Percentiles rank a stretch among this genome's conserved stretches.
Conservation (phyloP, 805 yeast species). For the Metschnikowia continentalis region DNA sequence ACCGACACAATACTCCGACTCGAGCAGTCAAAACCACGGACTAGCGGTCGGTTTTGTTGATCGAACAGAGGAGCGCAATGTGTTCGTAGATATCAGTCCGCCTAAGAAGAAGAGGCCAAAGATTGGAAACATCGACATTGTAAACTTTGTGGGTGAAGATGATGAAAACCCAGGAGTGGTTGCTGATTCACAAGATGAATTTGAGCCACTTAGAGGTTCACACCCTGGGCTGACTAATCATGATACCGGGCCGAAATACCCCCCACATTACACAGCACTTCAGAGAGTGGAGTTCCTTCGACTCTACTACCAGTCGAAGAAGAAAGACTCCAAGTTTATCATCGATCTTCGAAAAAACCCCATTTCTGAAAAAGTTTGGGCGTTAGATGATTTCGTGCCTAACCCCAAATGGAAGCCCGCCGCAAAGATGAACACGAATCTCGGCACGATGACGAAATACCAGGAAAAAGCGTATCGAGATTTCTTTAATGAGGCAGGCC, state of each 20-base stretch:
- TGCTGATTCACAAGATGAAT: conserved; percentile 20
- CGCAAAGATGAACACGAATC: conserved; percentile 11
- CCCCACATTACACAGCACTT: conserved; percentile 26
- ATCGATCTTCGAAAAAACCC: conserved; percentile 31
- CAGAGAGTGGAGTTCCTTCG: conserved; percentile 30
- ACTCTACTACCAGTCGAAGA: conserved; percentile 22
- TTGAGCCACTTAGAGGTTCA: conserved; percentile 12
- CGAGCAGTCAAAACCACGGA: conserved; percentile 8
- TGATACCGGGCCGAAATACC: conserved; percentile 5
- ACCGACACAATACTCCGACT: conserved; percentile 20
- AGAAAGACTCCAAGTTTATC: conserved; percentile 17
- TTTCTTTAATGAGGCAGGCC: conserved; percentile 17
- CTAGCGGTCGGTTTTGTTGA: neutral
- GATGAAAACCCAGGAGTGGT: conserved; percentile 6
- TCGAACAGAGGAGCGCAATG: neutral
- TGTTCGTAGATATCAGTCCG: conserved; percentile 3
- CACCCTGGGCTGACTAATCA: neutral
- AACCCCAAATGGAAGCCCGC: conserved; percentile 23
- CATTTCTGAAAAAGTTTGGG: conserved; percentile 35
- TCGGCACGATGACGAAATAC: conserved; percentile 19
- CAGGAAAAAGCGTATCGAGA: conserved; percentile 17
- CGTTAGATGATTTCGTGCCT: conserved; percentile 33
- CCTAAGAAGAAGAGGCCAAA: neutral
- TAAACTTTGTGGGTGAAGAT: neutral
- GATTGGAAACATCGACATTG: neutral